phyloP scores from a whole-genome alignment of 768 basidiomycete species.

The Piloderma croceum region DNA sequence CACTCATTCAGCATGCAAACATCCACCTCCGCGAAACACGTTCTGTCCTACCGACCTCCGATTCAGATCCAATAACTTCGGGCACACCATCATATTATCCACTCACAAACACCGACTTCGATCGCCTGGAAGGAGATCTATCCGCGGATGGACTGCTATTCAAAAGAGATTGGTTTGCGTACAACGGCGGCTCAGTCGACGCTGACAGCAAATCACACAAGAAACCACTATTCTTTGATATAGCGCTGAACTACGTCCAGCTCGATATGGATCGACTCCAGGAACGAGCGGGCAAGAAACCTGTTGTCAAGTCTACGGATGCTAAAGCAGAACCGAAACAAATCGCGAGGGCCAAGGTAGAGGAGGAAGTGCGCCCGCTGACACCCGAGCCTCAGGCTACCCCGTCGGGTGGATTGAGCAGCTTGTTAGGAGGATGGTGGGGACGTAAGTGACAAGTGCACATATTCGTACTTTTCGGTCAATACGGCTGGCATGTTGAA shows the following conservation, averaged over 20 bases:
- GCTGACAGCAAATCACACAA: constrained; percentile 47
- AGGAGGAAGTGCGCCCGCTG: constrained; percentile 40
- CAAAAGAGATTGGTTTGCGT: constrained; percentile 75
- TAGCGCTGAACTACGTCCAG: constrained; percentile 88
- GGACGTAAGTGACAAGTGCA: constrained; percentile 34
- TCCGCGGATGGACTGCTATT: constrained; percentile 40
- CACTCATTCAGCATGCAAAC: constrained; percentile 63
- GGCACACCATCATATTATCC: constrained; percentile 49
- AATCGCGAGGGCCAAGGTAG: constrained; percentile 49
- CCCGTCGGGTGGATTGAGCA: constrained; percentile 51
- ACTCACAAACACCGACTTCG: constrained; percentile 38
- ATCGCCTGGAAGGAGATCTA: constrained; percentile 49
- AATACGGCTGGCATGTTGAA: too few species aligned
- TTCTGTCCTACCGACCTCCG: constrained; percentile 44
- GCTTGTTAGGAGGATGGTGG: constrained; percentile 82
- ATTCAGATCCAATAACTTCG: constrained; percentile 40
- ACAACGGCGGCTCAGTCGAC: constrained; percentile 59
- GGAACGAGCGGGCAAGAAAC: constrained; percentile 60
- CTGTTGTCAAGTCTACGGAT: constrained; percentile 17
- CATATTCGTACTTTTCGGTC: too few species aligned
- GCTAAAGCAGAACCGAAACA: constrained; percentile 39
- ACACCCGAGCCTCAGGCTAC: constrained; percentile 47
- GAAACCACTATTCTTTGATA: constrained; percentile 91
- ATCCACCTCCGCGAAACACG: constrained; percentile 72
- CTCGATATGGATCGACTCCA: constrained; percentile 76